Percentiles rank a stretch among this genome's conserved stretches.
phyloP scores from a whole-genome alignment of 164 flowering plant species.

The Nelumbo lutea region DNA sequence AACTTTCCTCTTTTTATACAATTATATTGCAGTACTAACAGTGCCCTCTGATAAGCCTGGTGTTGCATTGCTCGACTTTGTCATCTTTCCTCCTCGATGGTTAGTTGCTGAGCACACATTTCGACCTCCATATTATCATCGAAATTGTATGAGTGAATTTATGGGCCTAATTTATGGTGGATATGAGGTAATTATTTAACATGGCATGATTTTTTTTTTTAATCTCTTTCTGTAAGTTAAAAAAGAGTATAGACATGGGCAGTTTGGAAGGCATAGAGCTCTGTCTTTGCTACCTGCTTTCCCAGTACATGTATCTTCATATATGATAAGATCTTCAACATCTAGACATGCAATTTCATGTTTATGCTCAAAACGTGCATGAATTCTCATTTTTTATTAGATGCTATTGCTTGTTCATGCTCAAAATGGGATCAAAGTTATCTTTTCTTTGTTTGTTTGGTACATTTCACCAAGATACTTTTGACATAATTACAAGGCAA shows the following conservation, averaged over 20 bases:
- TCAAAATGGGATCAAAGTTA: too few relatives aligned
- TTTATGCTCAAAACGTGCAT: too few relatives aligned
- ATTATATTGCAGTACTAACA: constrained; percentile 62
- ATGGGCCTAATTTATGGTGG: constrained; percentile 90
- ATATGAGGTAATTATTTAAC: constrained; percentile 58
- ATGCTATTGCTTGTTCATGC: too few relatives aligned
- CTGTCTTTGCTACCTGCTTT: too few relatives aligned
- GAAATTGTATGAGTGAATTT: constrained; percentile 97
- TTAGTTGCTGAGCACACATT: constrained; percentile 95
- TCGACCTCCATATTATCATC: constrained; percentile 95
- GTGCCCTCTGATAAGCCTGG: constrained; percentile 96
- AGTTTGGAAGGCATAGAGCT: too few relatives aligned
- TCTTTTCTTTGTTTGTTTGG: background rate
- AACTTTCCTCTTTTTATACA: background rate
- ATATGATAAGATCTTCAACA: too few relatives aligned
- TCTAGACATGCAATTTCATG: too few relatives aligned
- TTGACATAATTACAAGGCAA: constrained; percentile 50
- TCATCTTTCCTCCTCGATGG: constrained; percentile 96
- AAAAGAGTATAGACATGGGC: too few relatives aligned
- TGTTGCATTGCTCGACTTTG: constrained; percentile 94
- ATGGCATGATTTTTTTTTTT: background rate
- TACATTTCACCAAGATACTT: background rate
- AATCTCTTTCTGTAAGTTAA: background rate
- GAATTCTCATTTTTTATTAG: too few relatives aligned
- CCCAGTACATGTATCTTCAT: too few relatives aligned